Percentiles rank a stretch among this genome's conserved stretches.
Evolutionary conservation across 2,329 filamentous ascomycete species (phyloP).

Genomic region (Sclerotinia trifoliorum): DNA sequence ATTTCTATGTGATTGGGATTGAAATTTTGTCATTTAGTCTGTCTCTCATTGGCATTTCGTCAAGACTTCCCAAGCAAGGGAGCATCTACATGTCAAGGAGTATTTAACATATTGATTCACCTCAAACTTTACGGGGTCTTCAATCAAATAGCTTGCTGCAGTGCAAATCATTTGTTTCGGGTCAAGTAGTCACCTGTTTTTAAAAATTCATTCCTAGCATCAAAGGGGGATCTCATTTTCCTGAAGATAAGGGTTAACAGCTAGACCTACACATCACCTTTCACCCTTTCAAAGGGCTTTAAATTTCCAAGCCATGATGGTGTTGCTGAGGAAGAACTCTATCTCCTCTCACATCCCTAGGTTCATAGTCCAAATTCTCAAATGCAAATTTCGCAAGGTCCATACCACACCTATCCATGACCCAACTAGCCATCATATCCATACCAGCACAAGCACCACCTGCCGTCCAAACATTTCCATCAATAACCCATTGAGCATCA

Average conservation of each 20-base stretch:
- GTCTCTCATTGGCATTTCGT: not conserved
- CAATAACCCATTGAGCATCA: conserved; percentile 46
- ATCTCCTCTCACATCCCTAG: conserved; percentile 40
- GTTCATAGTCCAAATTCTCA: conserved; percentile 32
- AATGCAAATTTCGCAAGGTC: conserved; percentile 28
- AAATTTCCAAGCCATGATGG: conserved; percentile 20
- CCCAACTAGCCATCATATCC: conserved; percentile 38
- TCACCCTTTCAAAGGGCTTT: not conserved
- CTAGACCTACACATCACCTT: too few relatives aligned
- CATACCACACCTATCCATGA: conserved; percentile 31
- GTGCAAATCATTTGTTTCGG: not conserved
- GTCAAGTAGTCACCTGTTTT: not conserved
- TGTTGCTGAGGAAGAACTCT: conserved; percentile 24
- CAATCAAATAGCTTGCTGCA: too few relatives aligned
- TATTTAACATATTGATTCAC: not conserved
- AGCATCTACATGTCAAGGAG: not conserved
- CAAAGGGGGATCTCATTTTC: not conserved
- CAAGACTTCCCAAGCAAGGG: not conserved
- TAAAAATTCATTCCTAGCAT: not conserved
- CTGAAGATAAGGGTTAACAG: not conserved
- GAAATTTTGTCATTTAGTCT: not conserved
- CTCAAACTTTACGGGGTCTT: not conserved
- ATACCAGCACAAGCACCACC: conserved; percentile 48
- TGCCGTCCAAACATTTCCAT: conserved; percentile 49
- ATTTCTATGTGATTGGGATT: not conserved